These are phyloP conservation scores for Canavalia gladiata DNA, from an alignment of 306 rosid genomes.

Conservation along the genomic window DNA sequence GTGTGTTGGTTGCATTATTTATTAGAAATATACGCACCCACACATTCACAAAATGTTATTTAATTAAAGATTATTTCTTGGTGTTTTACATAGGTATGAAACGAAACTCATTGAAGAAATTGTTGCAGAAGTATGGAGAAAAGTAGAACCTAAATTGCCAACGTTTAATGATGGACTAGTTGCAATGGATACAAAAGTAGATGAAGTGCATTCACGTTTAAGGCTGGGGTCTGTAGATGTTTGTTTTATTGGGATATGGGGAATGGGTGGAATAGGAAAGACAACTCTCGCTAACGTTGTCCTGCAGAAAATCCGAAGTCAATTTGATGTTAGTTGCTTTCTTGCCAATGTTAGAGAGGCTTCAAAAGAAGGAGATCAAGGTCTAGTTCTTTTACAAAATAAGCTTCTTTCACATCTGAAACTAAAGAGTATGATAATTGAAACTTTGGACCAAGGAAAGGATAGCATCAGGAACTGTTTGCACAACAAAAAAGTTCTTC, in stretches of 20 bases:
- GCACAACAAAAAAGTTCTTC: not conserved
- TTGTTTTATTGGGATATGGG: conserved; percentile 47
- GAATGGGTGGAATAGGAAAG: conserved; percentile 12
- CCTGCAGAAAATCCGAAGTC: not conserved
- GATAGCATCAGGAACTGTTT: conserved; percentile 15
- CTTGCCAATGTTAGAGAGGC: conserved; percentile 26
- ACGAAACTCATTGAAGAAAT: conserved; percentile 36
- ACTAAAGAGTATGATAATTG: not conserved
- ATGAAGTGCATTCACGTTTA: not conserved
- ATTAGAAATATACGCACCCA: too few species aligned
- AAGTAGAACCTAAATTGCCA: conserved; percentile 30
- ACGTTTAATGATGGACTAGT: conserved; percentile 34
- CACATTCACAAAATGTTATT: not conserved
- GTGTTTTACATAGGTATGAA: conserved; percentile 34
- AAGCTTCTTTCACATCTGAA: conserved; percentile 21
- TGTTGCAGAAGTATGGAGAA: conserved; percentile 27
- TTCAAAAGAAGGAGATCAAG: conserved; percentile 14
- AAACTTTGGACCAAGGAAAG: conserved; percentile 8
- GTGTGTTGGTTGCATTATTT: too few species aligned
- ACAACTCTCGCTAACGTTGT: conserved; percentile 39
- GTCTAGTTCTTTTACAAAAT: conserved; percentile 25
- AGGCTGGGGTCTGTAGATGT: not conserved
- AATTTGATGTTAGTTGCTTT: conserved; percentile 43
- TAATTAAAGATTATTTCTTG: not conserved
- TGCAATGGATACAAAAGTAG: conserved; percentile 22